Percentiles rank a stretch among this genome's conserved stretches.
Evolutionary conservation across 306 rosid species (phyloP).

Genomic region (Lotus japonicus): DNA sequence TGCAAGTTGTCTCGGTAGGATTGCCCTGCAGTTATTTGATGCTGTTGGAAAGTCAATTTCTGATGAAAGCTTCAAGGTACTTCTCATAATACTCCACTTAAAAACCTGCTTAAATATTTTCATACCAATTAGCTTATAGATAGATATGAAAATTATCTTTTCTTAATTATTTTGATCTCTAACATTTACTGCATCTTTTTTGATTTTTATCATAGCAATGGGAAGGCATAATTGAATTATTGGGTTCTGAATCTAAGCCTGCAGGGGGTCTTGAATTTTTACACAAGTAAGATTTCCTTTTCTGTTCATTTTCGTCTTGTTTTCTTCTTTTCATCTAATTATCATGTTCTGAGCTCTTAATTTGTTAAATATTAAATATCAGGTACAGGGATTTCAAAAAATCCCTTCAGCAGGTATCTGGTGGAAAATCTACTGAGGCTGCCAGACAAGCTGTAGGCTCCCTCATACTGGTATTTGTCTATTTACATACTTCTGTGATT

Average conservation of each 20-base stretch:
- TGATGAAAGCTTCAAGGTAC: slow-evolving; percentile 87
- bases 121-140: too few relatives aligned
- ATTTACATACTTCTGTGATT: slow-evolving; percentile 3
- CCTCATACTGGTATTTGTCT: slow-evolving; percentile 55
- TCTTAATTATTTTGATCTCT: slow-evolving; percentile 14
- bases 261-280: slow-evolving; percentile 91
- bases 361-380: slow-evolving; percentile 16
- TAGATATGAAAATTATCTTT: not conserved
- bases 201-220: slow-evolving; percentile 57
- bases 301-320: slow-evolving; percentile 6
- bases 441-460: slow-evolving; percentile 75
- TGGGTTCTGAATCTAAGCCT: slow-evolving; percentile 84
- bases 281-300: slow-evolving; percentile 57
- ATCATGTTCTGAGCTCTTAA: slow-evolving; percentile 12
- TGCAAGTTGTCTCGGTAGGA: slow-evolving; percentile 67
- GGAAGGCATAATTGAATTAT: slow-evolving; percentile 89
- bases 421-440: slow-evolving; percentile 56
- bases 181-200: not conserved
- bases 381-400: slow-evolving; percentile 93
- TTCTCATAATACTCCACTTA: not conserved
- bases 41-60: slow-evolving; percentile 91
- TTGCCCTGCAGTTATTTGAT: slow-evolving; percentile 84
- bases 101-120: not conserved
- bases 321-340: slow-evolving; percentile 11
- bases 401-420: slow-evolving; percentile 60